Base-by-base conservation (phyloP, 495 filamentous ascomycete genomes). In the Bombardia bombarda region DNA sequence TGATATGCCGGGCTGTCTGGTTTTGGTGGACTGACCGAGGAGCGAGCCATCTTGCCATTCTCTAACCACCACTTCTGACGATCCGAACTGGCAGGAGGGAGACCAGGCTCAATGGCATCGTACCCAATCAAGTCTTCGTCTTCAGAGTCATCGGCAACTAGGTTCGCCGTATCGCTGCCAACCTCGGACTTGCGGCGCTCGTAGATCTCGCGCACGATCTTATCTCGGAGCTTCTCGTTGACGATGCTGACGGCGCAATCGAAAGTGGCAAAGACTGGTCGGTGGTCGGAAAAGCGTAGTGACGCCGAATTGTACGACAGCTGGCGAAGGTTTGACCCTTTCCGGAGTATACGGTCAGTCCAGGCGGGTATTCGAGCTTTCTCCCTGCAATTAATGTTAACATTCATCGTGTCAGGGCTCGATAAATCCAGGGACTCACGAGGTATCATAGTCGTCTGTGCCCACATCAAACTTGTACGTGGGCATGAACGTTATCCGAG, bases 381-480 rank as follows among this genome's bases (percentile, higher is more conserved):
- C 50, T 99, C 92, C 16, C 84, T 90, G 42, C 8, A 22, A 19
- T 22, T 1, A 8, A 8, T 53, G 45, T 55, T 32, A 55, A 39
- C 3, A 33, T 16, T 7, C 18, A n/a, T 7, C 14, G 6, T 5
- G 32, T 33, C 8, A n/a, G 32, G 14, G 13, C 8, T n/a, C 16
- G 13, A 2, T 4, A 12, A 3, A 43, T 9, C 38, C 46, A 18
- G 8, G 4, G 8, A 67, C 81, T 71, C 69, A 88, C 84, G 90
- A 96, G 10, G 82, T 90, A 64, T 99, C 92, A 59, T 95, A 98
- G 26, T 70, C 72, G 59, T 97, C 88, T 7, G 71, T 84, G 30
- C 85, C 87, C 45, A 93, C 64, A 58, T 99, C 86, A 59, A 83
- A 99, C 66, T 92, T 94, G 67, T 99, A 99, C 10, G 92, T 99